Percentiles rank a stretch among this genome's conserved stretches.
phyloP scores from a whole-genome alignment of 768 basidiomycete species.

The Psilocybe sp. region DNA sequence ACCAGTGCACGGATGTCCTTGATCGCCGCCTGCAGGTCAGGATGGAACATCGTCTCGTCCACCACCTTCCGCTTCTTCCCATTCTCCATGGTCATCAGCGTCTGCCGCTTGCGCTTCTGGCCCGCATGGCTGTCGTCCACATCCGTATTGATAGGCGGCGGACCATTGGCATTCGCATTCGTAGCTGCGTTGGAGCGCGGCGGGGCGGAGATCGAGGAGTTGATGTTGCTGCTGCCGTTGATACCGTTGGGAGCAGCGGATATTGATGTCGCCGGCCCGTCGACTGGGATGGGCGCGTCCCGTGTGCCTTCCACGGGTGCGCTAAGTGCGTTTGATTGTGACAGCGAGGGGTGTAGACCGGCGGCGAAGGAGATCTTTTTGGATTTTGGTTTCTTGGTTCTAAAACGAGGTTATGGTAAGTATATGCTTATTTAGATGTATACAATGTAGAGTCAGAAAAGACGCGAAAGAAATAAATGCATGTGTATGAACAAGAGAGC shows the following conservation, averaged over 20 bases:
- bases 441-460: too few relatives aligned
- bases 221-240: not conserved
- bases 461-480: not conserved
- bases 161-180: not conserved
- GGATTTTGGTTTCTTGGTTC: conserved; percentile 70
- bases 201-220: not conserved
- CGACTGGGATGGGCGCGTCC: conserved; percentile 49
- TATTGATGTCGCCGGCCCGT: conserved; percentile 17
- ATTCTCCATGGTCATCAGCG: conserved; percentile 44
- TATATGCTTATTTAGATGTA: too few relatives aligned
- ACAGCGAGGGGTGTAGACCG: conserved; percentile 16
- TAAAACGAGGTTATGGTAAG: conserved; percentile 18
- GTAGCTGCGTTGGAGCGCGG: not conserved
- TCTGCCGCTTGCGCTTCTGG: conserved; percentile 55
- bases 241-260: conserved; percentile 19
- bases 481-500: not conserved
- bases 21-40: conserved; percentile 61
- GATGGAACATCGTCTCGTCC: conserved; percentile 68
- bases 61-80: conserved; percentile 74
- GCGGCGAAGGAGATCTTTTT: conserved; percentile 42
- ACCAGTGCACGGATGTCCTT: conserved; percentile 61
- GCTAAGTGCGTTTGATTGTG: conserved; percentile 1
- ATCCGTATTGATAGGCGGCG: conserved; percentile 11
- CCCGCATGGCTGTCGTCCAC: conserved; percentile 39
- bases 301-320: conserved; percentile 35